phyloP scores from a whole-genome alignment of 345 rosid species.

The Litchi chinensis region DNA sequence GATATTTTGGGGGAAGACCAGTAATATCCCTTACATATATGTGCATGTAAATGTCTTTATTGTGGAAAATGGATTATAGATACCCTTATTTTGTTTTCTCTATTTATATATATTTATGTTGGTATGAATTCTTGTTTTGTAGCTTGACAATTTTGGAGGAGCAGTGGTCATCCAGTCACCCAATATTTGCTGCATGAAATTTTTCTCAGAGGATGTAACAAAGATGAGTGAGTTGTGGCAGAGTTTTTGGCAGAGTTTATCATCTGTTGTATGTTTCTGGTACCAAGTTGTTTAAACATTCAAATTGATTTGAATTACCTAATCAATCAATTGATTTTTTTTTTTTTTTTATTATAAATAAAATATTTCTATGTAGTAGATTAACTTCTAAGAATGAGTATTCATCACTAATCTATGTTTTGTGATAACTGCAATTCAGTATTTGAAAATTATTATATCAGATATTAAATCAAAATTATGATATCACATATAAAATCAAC shows the following conservation, averaged over 20 bases:
- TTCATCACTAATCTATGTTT: not conserved
- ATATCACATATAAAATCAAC: not conserved
- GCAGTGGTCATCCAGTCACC: constrained; percentile 4
- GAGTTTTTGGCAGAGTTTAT: constrained; percentile 21
- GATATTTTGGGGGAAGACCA: not conserved
- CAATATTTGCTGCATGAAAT: constrained; percentile 19
- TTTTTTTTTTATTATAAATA: not conserved
- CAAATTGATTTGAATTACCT: not conserved
- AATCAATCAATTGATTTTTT: not conserved
- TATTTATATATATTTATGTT: constrained; percentile 5
- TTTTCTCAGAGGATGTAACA: constrained; percentile 7
- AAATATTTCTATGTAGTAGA: not conserved
- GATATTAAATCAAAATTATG: not conserved
- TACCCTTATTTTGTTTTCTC: not conserved
- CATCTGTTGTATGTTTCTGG: constrained; percentile 35
- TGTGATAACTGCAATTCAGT: not conserved
- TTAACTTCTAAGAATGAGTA: not conserved
- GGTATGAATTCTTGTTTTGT: constrained; percentile 1
- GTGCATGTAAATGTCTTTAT: not conserved
- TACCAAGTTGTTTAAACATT: constrained; percentile 14
- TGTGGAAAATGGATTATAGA: not conserved
- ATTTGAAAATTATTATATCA: not conserved
- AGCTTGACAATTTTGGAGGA: constrained; percentile 18
- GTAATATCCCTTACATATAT: not conserved
- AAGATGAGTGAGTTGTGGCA: constrained; percentile 23